Evolutionary conservation across 495 filamentous ascomycete genomes (phyloP), one percentile per base, ranked within the genome.

Genomic region (Aspergillus cavernicola): DNA sequence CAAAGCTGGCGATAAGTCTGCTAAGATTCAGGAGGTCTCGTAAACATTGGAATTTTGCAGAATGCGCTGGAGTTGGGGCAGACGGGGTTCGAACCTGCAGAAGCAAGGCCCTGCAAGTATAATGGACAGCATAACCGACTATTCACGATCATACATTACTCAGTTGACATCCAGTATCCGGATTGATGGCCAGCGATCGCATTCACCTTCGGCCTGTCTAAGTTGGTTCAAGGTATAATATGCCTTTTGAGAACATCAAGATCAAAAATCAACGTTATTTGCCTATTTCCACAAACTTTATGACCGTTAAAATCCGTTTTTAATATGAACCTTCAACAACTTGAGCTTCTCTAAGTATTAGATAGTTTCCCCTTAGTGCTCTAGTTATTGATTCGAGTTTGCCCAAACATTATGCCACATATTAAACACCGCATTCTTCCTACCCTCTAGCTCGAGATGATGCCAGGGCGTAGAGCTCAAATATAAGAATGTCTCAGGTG

Each of bases 21-120:
- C 66, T 53, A 82, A 82, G 73, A 81, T 82, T 58, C 70, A 83
- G 71, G 81, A 84, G 67, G 70, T 83, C 29, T 71, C 77, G 59
- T 81, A 77, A 67, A 64, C 46, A 35, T 32, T 26, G 33, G 29
- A 45, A 18, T 42, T 37, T 24, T 53, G 28, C 16, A 24, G 18
- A 32, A 18, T 35, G 15, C 9, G 48, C 16, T 47, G 24, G 26
- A 53, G 35, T 39, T 52, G 28, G 32, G 15, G 23, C 9, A 12
- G 36, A 20, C 19, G 22, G 36, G 31, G 16, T n/a, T 26, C 22
- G 19, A 35, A 35, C 10, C 13, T 26, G 13, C 0, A 45, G 19
- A n/a, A 13, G 38, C 37, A 33, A 12, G 31, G 33, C n/a, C 33
- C 28, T 33, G 28, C 33, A 42, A 41, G 26, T 42, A 42, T 32